Percentiles rank a stretch among this genome's conserved stretches.
Conservation (phyloP, 768 basidiomycete species). For the Mycena pura region DNA sequence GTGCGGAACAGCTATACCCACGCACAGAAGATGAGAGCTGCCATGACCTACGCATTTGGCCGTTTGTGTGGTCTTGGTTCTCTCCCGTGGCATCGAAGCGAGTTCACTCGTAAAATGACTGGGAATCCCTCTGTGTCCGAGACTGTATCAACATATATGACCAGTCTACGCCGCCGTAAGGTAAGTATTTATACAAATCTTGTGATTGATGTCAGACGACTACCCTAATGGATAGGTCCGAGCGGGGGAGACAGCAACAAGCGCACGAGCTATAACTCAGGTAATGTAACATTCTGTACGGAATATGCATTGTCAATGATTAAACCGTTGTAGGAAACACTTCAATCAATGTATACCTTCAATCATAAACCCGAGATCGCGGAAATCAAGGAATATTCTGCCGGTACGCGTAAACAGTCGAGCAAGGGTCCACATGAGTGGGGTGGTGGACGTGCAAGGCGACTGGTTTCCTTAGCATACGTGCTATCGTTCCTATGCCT, state of each 20-base stretch:
- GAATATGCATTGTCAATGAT: background rate
- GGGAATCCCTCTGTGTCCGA: conserved; percentile 30
- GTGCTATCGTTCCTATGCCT: conserved; percentile 41
- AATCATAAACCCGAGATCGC: conserved; percentile 19
- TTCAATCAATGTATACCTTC: background rate
- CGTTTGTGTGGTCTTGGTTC: conserved; percentile 21
- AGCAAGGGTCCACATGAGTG: conserved; percentile 27
- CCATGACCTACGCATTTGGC: conserved; percentile 37
- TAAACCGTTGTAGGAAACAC: background rate
- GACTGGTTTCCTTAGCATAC: conserved; percentile 37
- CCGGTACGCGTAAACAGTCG: background rate
- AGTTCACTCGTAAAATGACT: conserved; percentile 1
- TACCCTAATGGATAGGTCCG: conserved; percentile 6
- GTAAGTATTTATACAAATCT: conserved; percentile 1
- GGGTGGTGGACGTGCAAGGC: conserved; percentile 35
- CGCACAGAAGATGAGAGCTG: conserved; percentile 40
- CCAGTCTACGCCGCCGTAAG: too few relatives aligned
- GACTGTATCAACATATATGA: conserved; percentile 17
- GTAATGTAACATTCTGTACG: background rate
- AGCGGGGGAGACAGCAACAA: conserved; percentile 22
- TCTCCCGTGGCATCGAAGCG: conserved; percentile 17
- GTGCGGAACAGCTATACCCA: too few relatives aligned
- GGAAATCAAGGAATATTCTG: conserved; percentile 1
- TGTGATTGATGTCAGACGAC: background rate
- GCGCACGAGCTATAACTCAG: conserved; percentile 26